A percentile compares a stretch with the other conserved stretches of the same genome.
Evolutionary conservation across 305 asterid genomes (phyloP).

Genomic region (Ilex paraguariensis): DNA sequence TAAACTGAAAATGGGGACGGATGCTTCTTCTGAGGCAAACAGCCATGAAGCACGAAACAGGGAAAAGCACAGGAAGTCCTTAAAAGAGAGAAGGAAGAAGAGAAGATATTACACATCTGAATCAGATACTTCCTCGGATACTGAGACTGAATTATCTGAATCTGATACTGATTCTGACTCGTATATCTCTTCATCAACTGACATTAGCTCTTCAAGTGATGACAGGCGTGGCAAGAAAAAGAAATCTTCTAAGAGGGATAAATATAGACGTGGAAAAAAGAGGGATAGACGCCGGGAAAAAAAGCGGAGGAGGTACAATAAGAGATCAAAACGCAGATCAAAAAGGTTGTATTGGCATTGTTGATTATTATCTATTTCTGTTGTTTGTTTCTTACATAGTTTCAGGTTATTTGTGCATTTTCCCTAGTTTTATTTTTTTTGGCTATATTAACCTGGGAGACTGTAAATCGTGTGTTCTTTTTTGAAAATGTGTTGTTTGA

Average conservation of each 20-base stretch:
- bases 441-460: too few relatives aligned
- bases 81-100: conserved; percentile 63
- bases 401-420: too few relatives aligned
- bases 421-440: neutral
- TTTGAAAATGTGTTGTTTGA: too few relatives aligned
- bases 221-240: conserved; percentile 77
- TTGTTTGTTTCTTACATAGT: too few relatives aligned
- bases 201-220: conserved; percentile 80
- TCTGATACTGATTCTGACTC: conserved; percentile 78
- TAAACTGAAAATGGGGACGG: conserved; percentile 41
- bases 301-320: conserved; percentile 78
- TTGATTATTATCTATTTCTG: neutral
- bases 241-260: conserved; percentile 66
- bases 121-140: conserved; percentile 75
- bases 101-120: conserved; percentile 77
- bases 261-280: conserved; percentile 59
- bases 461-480: too few relatives aligned
- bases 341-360: conserved; percentile 46
- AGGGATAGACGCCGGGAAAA: conserved; percentile 71
- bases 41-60: conserved; percentile 44
- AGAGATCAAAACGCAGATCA: conserved; percentile 67
- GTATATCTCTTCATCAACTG: conserved; percentile 59
- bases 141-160: conserved; percentile 70
- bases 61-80: conserved; percentile 78
- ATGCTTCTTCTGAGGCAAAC: conserved; percentile 30